Percentiles rank a stretch among this genome's conserved stretches.
These are phyloP conservation scores for Exophiala viscosa DNA, from an alignment of 2,329 filamentous ascomycete genomes.

Conservation along the genomic window DNA sequence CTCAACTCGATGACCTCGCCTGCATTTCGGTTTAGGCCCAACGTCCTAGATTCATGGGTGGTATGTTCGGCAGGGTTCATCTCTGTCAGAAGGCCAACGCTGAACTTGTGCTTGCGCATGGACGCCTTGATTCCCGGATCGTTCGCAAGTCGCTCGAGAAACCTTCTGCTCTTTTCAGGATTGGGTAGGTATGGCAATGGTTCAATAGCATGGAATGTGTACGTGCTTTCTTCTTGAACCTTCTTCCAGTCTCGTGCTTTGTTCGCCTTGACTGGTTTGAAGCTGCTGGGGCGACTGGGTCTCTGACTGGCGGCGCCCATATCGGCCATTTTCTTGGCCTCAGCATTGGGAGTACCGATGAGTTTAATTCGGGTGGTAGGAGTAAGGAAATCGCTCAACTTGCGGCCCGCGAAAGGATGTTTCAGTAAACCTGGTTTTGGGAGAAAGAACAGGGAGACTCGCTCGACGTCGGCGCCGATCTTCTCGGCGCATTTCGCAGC, in stretches of 20 bases:
- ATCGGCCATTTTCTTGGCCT: conserved; percentile 42
- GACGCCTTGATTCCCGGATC: conserved; percentile 80
- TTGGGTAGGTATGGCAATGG: conserved; percentile 75
- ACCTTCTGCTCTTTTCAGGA: conserved; percentile 65
- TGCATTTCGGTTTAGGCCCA: conserved; percentile 81
- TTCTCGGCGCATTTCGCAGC: conserved; percentile 33
- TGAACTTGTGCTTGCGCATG: conserved; percentile 82
- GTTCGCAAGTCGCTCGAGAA: conserved; percentile 70
- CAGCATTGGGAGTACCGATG: conserved; percentile 41
- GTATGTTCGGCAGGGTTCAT: conserved; percentile 90
- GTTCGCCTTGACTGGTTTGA: conserved; percentile 20
- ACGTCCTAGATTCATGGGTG: conserved; percentile 71
- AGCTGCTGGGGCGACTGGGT: conserved; percentile 32
- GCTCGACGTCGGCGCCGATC: conserved; percentile 39
- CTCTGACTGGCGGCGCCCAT: conserved; percentile 33
- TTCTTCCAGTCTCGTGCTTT: conserved; percentile 31
- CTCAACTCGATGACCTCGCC: conserved; percentile 90
- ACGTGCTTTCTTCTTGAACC: conserved; percentile 57
- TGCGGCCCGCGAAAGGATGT: conserved; percentile 40
- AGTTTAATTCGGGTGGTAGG: conserved; percentile 46
- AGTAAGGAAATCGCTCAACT: conserved; percentile 35
- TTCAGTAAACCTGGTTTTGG: conserved; percentile 48
- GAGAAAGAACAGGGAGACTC: conserved; percentile 45
- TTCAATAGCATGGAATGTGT: conserved; percentile 76
- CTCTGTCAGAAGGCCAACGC: conserved; percentile 81